Evolutionary conservation across 2,329 filamentous ascomycete species (phyloP).

Genomic region (Didymella pomorum): DNA sequence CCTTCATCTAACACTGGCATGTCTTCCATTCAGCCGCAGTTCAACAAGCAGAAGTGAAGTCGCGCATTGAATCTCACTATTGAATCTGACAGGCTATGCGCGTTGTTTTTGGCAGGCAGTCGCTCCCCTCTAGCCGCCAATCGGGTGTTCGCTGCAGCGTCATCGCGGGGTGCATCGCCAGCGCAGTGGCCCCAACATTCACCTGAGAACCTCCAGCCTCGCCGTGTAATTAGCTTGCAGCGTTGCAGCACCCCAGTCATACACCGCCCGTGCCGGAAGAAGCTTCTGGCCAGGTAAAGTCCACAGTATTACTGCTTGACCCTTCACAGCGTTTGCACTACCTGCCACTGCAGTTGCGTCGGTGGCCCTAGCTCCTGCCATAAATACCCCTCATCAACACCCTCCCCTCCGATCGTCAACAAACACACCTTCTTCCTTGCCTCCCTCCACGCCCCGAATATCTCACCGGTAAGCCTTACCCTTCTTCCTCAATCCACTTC

Average conservation of each 20-base stretch:
- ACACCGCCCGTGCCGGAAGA: constrained; percentile 34
- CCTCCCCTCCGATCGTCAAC: constrained; percentile 23
- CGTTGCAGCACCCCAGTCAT: constrained; percentile 25
- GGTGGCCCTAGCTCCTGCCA: constrained; percentile 30
- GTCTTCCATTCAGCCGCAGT: constrained; percentile 9
- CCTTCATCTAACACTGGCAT: constrained; percentile 6
- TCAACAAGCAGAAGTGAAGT: constrained; percentile 7
- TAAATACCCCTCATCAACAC: constrained; percentile 27
- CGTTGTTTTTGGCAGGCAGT: constrained; percentile 3
- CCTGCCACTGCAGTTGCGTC: constrained; percentile 18
- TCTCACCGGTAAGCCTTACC: constrained; percentile 9
- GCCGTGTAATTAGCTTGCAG: constrained; percentile 24
- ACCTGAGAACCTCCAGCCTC: constrained; percentile 26
- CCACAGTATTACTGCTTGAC: constrained; percentile 20
- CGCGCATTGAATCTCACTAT: constrained; percentile 10
- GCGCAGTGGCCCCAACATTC: constrained; percentile 39
- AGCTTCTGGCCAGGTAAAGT: constrained; percentile 34
- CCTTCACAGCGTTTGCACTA: constrained; percentile 19
- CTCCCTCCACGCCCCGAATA: constrained; percentile 13
- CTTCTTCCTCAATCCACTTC: neutral
- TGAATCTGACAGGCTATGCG: constrained; percentile 1
- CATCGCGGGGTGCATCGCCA: constrained; percentile 43
- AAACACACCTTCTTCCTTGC: constrained; percentile 34
- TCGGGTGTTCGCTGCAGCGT: constrained; percentile 37
- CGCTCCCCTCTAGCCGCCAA: constrained; percentile 30